Base-by-base conservation (phyloP, 257 asterid genomes). In the Catharanthus roseus region DNA sequence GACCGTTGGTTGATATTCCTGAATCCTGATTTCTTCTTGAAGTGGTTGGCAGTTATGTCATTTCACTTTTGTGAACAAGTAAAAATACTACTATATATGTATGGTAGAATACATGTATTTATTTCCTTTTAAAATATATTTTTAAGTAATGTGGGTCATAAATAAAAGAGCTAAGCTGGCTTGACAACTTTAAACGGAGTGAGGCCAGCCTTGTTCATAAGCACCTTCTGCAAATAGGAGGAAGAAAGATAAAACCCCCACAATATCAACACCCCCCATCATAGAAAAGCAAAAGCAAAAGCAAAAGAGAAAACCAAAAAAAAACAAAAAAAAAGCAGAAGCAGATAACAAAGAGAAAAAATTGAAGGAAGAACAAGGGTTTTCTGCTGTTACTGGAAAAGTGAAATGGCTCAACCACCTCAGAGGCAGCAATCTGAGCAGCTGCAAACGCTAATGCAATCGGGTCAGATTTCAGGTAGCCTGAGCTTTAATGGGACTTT, bases 401-500 rank as follows among this genome's bases (percentile, higher is more conserved):
- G 51, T 38, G 29, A 74, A 69, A 85, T 85, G 96, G 82, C 79
- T 82, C 95, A 82, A 81, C 84, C 86, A 81, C 84, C 86, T 33
- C 91, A 86, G 83, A 89, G 83, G 69, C 84, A 89, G 9, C 79
- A 83, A 13, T 86, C 86, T 73, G 95, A 83, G 77, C 95, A 86
- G 70, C 85, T 82, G 53, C 85, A 77, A 62, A 65, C 96, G n/a
- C 72, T 85, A 76, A 83, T 71, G 87, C 93, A 90, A 63, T 74
- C 95, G 10, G 93, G 93, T 2, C 96, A 86, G 82, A 81, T 87
- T 74, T 89, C 97, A 1, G 96, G 95, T 39, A 86, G 85, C 75
- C 56, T 91, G 72, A 95, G 97, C 72, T 95, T 89, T 86, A 95
- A 79, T 76, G 96, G 97, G 3, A 45, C 80, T 26, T 31, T 88